Evolutionary conservation across 2,329 filamentous ascomycete genomes (phyloP).

Genomic region (Exserohilum turcica): DNA sequence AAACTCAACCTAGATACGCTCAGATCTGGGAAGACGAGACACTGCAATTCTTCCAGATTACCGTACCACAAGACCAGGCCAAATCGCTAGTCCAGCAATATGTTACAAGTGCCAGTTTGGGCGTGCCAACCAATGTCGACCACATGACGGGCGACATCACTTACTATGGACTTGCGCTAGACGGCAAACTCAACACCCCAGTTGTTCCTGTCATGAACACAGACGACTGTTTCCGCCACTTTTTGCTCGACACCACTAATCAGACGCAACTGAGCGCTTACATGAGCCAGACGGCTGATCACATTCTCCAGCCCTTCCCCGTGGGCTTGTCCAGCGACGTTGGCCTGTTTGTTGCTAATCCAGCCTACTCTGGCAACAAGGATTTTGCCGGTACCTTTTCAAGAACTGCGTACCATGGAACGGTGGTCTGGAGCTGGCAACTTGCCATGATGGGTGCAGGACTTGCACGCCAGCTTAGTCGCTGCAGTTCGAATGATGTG

Average conservation of each 20-base stretch:
- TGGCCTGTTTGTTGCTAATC: conserved; percentile 65
- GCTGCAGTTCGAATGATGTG: conserved; percentile 50
- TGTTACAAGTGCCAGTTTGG: conserved; percentile 49
- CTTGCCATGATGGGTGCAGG: conserved; percentile 68
- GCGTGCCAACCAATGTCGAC: conserved; percentile 52
- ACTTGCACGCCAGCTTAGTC: conserved; percentile 61
- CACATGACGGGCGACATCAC: conserved; percentile 53
- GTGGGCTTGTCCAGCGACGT: conserved; percentile 62
- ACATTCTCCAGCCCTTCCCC: conserved; percentile 64
- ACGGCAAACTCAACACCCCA: conserved; percentile 53
- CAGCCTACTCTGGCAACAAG: conserved; percentile 58
- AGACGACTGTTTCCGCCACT: conserved; percentile 67
- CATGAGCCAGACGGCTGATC: conserved; percentile 62
- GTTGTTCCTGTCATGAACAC: conserved; percentile 66
- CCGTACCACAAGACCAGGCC: conserved; percentile 53
- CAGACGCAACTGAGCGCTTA: conserved; percentile 62
- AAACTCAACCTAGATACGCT: conserved; percentile 50
- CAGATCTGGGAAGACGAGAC: conserved; percentile 67
- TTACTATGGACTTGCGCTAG: conserved; percentile 63
- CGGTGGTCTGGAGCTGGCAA: conserved; percentile 69
- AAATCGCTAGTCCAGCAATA: conserved; percentile 57
- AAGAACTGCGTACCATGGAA: conserved; percentile 65
- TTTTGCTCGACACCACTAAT: conserved; percentile 65
- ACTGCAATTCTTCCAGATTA: conserved; percentile 61
- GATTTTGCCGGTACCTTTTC: conserved; percentile 57